Percentiles rank a stretch among this genome's conserved stretches.
Evolutionary conservation across 352 stramenopile genomes (phyloP).

Genomic region (Blastocystis sp.): DNA sequence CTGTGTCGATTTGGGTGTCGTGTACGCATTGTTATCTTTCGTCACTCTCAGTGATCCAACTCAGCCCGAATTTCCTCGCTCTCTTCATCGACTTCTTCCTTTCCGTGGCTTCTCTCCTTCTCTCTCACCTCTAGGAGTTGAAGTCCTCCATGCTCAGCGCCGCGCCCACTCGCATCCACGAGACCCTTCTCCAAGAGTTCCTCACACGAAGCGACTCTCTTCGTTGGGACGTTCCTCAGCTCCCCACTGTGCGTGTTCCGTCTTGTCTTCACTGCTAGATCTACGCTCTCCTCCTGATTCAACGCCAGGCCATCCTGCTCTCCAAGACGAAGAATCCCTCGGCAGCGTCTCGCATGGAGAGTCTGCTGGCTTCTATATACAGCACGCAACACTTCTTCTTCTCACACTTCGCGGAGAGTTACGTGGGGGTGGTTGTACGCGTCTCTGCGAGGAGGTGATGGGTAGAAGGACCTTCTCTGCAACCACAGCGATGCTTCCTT

Average conservation of each 20-base stretch:
- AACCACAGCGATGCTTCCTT: slow-evolving; percentile 18
- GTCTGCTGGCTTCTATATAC: background rate
- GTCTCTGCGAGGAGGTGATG: background rate
- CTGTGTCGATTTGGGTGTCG: slow-evolving; percentile 5
- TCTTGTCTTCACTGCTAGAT: background rate
- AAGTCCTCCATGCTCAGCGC: background rate
- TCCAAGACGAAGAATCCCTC: background rate
- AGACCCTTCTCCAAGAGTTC: background rate
- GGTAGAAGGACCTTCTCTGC: slow-evolving; percentile 36
- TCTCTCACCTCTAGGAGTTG: background rate
- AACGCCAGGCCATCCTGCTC: background rate
- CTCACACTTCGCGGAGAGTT: background rate
- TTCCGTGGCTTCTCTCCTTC: background rate
- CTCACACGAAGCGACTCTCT: background rate
- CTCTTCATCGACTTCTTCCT: background rate
- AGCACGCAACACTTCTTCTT: background rate
- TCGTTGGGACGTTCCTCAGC: background rate
- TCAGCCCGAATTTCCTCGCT: background rate
- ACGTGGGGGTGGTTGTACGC: background rate
- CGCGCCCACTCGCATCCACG: background rate
- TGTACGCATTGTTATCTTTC: background rate
- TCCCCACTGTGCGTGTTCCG: background rate
- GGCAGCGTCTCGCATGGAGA: background rate
- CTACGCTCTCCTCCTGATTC: background rate
- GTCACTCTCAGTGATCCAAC: background rate